Conservation (phyloP, 202 grass and related monocot species). For the Zoysia matrella region DNA sequence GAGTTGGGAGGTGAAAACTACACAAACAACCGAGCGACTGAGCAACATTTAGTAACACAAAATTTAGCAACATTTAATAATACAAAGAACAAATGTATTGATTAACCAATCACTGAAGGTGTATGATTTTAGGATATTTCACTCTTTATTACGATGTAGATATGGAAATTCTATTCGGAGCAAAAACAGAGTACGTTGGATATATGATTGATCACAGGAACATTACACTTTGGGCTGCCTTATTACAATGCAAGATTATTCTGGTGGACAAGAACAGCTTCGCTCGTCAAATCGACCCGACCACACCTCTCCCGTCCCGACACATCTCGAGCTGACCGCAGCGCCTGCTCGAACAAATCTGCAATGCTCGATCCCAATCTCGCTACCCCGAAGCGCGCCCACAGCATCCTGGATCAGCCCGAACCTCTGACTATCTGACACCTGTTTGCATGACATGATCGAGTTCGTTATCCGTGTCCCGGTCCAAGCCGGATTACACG, state of each 20-base stretch:
- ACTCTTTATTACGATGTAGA: too few species aligned
- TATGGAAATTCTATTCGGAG: too few species aligned
- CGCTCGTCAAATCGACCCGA: neutral
- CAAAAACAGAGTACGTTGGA: neutral
- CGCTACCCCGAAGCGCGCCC: neutral
- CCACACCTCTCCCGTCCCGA: neutral
- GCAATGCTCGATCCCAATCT: neutral
- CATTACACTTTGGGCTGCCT: neutral
- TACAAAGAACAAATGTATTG: too few species aligned
- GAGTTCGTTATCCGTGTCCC: neutral
- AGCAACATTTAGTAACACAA: too few species aligned
- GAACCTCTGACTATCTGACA: neutral
- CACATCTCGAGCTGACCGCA: slow-evolving; percentile 6
- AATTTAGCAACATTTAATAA: too few species aligned
- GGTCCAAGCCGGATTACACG: slow-evolving; percentile 1
- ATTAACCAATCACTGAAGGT: too few species aligned
- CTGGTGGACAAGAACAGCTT: neutral
- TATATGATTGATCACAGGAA: slow-evolving; percentile 20
- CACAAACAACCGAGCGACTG: too few species aligned
- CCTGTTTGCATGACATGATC: neutral
- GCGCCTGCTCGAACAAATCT: slow-evolving; percentile 1
- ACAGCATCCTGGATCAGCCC: slow-evolving; percentile 3
- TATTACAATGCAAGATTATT: neutral
- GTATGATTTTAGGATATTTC: too few species aligned
- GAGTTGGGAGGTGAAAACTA: too few species aligned